Percentiles rank a stretch among this genome's conserved stretches.
These are phyloP conservation scores for Collybia mongolica DNA, from an alignment of 768 basidiomycete species.

Conservation along the genomic window DNA sequence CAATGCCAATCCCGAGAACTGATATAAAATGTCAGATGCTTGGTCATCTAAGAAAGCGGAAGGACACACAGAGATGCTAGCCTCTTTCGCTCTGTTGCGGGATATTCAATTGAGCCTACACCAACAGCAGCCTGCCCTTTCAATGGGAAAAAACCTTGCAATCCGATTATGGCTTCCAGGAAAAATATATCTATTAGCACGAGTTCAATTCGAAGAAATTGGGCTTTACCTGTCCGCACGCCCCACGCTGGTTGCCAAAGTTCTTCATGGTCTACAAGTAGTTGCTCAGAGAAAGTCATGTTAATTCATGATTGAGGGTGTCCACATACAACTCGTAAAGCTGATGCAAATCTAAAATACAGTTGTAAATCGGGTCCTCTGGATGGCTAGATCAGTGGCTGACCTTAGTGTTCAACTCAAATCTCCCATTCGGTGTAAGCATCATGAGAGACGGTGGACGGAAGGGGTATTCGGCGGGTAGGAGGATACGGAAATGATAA, in stretches of 20 bases:
- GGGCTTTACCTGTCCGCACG: conserved; percentile 76
- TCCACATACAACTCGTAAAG: conserved; percentile 78
- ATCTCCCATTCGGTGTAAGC: conserved; percentile 95
- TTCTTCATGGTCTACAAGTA: conserved; percentile 80
- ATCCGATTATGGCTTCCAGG: conserved; percentile 72
- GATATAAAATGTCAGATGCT: conserved; percentile 1
- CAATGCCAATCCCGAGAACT: conserved; percentile 85
- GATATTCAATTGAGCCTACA: conserved; percentile 85
- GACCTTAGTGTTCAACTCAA: conserved; percentile 95
- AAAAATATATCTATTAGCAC: background rate
- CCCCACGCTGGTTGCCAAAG: conserved; percentile 99
- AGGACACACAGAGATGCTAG: conserved; percentile 68
- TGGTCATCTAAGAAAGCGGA: conserved; percentile 4
- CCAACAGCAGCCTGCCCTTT: conserved; percentile 87
- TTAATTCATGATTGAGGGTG: background rate
- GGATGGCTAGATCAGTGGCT: conserved; percentile 15
- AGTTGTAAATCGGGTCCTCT: background rate
- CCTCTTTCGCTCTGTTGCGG: conserved; percentile 70
- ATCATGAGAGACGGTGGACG: conserved; percentile 94
- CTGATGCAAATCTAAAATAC: conserved; percentile 82
- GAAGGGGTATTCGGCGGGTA: conserved; percentile 96
- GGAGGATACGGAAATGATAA: conserved; percentile 91
- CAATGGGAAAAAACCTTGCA: conserved; percentile 87
- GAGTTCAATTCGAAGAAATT: background rate
- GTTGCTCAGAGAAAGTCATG: background rate